Conservation (phyloP, 2,329 filamentous ascomycete species). For the Fusarium sp. region DNA sequence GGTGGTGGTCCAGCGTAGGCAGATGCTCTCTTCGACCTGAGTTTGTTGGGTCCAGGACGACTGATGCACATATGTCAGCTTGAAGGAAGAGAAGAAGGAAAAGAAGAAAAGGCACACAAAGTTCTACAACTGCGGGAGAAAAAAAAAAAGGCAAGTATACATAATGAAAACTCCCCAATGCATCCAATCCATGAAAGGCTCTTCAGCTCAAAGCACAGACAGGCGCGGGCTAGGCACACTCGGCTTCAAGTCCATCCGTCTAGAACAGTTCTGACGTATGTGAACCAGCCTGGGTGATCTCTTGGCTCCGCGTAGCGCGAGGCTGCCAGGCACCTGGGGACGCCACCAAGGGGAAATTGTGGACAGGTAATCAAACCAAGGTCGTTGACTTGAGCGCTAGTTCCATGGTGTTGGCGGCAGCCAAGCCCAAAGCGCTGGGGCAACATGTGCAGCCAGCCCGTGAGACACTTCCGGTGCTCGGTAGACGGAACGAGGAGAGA, state of each 20-base stretch:
- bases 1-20: constrained; percentile 31
- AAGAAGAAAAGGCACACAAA: constrained; percentile 4
- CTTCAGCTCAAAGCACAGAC: constrained; percentile 9
- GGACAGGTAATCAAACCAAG: constrained; percentile 44
- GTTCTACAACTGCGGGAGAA: constrained; percentile 1
- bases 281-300: constrained; percentile 27
- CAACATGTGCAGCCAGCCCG: constrained; percentile 13
- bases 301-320: constrained; percentile 39
- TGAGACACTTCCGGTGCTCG: constrained; percentile 4
- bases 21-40: constrained; percentile 43
- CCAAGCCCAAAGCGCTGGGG: constrained; percentile 2
- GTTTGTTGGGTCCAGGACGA: constrained; percentile 43
- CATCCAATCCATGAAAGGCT: constrained; percentile 3
- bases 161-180: constrained; percentile 12
- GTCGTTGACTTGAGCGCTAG: constrained; percentile 22
- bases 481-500: constrained; percentile 3
- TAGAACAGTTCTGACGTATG: constrained; percentile 43
- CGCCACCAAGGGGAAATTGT: constrained; percentile 46
- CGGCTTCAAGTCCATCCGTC: constrained; percentile 37
- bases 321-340: constrained; percentile 37
- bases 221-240: constrained; percentile 39
- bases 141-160: constrained; percentile 18
- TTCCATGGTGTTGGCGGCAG: constrained; percentile 10
- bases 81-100: not conserved
- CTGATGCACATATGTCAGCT: constrained; percentile 32